Conservation (phyloP, 176 grass and related monocot genomes). For the Carex kokanica region DNA sequence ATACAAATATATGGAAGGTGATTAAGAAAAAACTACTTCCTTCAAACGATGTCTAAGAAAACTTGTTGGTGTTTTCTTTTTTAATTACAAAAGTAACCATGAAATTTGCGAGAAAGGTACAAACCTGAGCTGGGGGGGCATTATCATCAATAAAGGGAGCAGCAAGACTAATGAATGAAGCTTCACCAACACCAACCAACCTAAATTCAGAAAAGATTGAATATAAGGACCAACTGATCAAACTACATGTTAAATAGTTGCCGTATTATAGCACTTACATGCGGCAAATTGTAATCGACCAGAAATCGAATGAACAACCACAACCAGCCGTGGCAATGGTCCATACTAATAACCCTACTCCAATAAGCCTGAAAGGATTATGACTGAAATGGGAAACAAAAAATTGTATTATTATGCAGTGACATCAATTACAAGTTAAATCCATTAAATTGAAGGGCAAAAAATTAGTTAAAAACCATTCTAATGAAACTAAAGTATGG, state of each 20-base stretch:
- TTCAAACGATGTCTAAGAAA: neutral
- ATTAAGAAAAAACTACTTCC: neutral
- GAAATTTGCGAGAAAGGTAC: conserved; percentile 6
- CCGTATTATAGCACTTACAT: conserved; percentile 49
- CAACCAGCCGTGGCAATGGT: conserved; percentile 94
- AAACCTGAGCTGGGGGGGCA: conserved; percentile 78
- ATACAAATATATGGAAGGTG: neutral
- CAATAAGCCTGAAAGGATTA: conserved; percentile 99
- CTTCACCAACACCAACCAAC: conserved; percentile 99
- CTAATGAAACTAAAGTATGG: neutral
- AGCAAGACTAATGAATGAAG: conserved; percentile 98
- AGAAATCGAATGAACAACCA: conserved; percentile 90
- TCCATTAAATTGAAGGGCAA: neutral
- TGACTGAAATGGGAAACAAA: conserved; percentile 42
- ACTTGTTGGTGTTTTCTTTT: neutral
- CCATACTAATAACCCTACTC: conserved; percentile 88
- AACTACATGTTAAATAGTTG: conserved; percentile 9
- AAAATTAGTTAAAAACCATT: neutral
- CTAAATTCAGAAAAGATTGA: conserved; percentile 42
- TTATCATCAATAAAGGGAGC: conserved; percentile 99
- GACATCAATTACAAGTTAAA: too few relatives aligned
- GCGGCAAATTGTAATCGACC: conserved; percentile 95
- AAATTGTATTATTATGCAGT: conserved; percentile 16
- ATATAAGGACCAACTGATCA: conserved; percentile 11
- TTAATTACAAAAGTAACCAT: neutral